Conservation (phyloP, 805 yeast species). For the Hanseniaspora hatyaiensis region DNA sequence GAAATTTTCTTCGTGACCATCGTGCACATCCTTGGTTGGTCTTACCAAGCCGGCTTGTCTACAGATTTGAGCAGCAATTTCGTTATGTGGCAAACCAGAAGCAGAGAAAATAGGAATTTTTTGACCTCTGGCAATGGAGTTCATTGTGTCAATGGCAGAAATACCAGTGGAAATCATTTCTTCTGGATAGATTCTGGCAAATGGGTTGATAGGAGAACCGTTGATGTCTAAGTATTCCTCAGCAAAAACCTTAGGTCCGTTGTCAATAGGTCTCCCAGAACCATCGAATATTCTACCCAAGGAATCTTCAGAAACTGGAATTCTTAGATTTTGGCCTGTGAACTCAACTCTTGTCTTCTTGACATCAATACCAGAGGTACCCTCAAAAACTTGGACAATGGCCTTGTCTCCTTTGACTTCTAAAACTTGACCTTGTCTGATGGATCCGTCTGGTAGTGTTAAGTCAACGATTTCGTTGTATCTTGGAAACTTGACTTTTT, state of each 20-base stretch:
- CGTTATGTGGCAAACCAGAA: conserved; percentile 98
- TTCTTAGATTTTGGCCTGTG: conserved; percentile 86
- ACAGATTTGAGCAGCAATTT: conserved; percentile 98
- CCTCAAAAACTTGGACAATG: conserved; percentile 97
- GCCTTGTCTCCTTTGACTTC: conserved; percentile 97
- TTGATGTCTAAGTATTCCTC: conserved; percentile 97
- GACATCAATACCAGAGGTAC: conserved; percentile 97
- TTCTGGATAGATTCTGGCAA: conserved; percentile 96
- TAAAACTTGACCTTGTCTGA: conserved; percentile 93
- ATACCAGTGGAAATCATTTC: conserved; percentile 99
- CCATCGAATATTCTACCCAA: conserved; percentile 98
- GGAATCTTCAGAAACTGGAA: conserved; percentile 93
- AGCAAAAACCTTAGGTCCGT: conserved; percentile 96
- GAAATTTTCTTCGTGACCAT: conserved; percentile 99
- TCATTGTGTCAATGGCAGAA: conserved; percentile 98
- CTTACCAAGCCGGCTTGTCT: conserved; percentile 99
- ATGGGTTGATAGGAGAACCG: conserved; percentile 98
- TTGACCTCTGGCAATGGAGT: conserved; percentile 99
- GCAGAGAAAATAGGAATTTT: conserved; percentile 98
- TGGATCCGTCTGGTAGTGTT: conserved; percentile 89
- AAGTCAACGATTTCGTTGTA: conserved; percentile 93
- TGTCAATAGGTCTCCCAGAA: conserved; percentile 95
- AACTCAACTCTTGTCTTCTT: conserved; percentile 95
- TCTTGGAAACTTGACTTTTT: conserved; percentile 77
- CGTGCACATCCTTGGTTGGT: conserved; percentile 98